Base-by-base conservation (phyloP, 1,139 yeast genomes). In the Taphrina flavorubra region DNA sequence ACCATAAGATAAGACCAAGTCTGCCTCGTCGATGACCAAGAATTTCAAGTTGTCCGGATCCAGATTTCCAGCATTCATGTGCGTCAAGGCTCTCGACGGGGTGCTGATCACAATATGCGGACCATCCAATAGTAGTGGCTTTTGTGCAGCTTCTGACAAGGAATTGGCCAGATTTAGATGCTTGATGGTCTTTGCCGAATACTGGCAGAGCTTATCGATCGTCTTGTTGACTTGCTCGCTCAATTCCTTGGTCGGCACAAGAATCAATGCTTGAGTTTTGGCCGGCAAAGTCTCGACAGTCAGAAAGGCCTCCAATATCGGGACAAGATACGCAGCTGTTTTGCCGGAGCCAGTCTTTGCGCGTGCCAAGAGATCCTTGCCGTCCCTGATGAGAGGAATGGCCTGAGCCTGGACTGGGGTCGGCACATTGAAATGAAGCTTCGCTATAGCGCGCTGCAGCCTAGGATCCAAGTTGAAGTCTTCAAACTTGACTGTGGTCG, bases 1-100 rank as follows among this genome's bases (percentile, higher is more conserved):
- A 18, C 99, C 99, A 77, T 90, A 95, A 1, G 96, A 88, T 69
- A 91, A 81, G 59, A 95, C 86, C 75, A 94, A 83, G 80, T 95
- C 99, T 20, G 96, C 98, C 79, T 95, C 99, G 80, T 95, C 99
- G 73, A 95, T 89, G 49, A 92, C 96, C 70, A 94, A 80, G 76
- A 85, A 90, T 71, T 83, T 83, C 68, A 94, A 84, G 40, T 82
- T 79, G 37, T 84, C 81, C 16, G 77, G 75, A 7, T 76, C 76
- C 49, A 81, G 77, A 60, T 77, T 75, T 40, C 81, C 80, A 66
- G 81, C 70, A 25, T 75, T 74, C 55, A 79, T 64, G 70, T 78
- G 82, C 61, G 82, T 81, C 61, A 89, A 81, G 69, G 92, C 83
- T 75, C 89, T 87, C 4, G 95, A 85, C 6, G 99, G 99, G 0